phyloP scores from a whole-genome alignment of 768 basidiomycete genomes.

The Trametes villosa region DNA sequence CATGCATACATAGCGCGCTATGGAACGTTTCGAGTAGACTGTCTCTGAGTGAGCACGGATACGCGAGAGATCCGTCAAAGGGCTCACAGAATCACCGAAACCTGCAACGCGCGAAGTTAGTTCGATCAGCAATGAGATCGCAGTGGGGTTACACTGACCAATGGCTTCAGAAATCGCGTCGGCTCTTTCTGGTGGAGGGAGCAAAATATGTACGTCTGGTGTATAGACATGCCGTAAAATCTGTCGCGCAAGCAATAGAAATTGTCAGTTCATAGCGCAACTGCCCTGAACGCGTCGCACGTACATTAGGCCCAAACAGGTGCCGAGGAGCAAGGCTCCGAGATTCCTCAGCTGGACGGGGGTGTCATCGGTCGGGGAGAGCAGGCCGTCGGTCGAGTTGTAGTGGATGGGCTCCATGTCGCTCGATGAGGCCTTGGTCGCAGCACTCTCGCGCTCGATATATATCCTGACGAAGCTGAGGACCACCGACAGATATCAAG shows the following conservation, averaged over 20 bases:
- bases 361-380: neutral
- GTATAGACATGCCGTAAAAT: conserved; percentile 6
- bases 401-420: neutral
- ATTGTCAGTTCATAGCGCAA: neutral
- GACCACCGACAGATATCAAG: no score
- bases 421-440: neutral
- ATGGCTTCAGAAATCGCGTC: neutral
- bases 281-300: neutral
- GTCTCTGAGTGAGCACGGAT: neutral
- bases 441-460: neutral
- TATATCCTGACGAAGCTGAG: neutral
- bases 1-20: conserved; percentile 4
- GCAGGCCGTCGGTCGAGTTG: neutral
- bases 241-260: neutral
- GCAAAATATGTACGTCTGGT: conserved; percentile 3
- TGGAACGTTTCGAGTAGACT: conserved; percentile 4
- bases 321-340: conserved; percentile 13
- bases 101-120: neutral
- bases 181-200: neutral
- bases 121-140: no score
- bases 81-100: neutral
- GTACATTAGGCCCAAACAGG: conserved; percentile 15
- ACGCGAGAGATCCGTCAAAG: neutral
- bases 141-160: no score
- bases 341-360: neutral